A percentile compares a stretch with the other conserved stretches of the same genome.
These are phyloP conservation scores for Leccinum fuscescens DNA, from an alignment of 1,284 basidiomycete species.

Conservation along the genomic window DNA sequence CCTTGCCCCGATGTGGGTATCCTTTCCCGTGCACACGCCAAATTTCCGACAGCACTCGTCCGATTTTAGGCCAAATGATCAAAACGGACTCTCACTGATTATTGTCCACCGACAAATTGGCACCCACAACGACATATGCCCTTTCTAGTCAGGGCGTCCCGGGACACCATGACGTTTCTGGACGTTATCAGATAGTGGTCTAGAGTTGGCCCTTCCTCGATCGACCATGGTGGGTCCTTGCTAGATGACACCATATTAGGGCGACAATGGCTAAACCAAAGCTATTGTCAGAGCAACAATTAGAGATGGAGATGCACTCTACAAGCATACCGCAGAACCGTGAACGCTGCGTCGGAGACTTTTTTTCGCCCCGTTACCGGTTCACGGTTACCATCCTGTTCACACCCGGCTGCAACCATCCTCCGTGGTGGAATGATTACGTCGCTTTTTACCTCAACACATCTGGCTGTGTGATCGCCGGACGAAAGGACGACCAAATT, in stretches of 20 bases:
- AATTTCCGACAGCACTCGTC: background rate
- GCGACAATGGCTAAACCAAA: slow-evolving; percentile 8
- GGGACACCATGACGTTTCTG: background rate
- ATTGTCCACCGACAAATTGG: background rate
- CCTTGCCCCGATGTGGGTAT: slow-evolving; percentile 3
- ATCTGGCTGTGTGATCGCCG: slow-evolving; percentile 2
- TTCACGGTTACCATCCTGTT: background rate
- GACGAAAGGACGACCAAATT: background rate
- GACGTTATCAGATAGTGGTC: slow-evolving; percentile 6
- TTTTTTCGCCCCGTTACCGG: background rate
- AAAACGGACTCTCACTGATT: slow-evolving; percentile 1
- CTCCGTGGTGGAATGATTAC: background rate
- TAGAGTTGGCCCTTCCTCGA: background rate
- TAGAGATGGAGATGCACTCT: background rate
- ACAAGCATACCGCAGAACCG: background rate
- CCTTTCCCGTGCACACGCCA: slow-evolving; percentile 3
- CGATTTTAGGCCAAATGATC: slow-evolving; percentile 5
- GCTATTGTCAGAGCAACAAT: background rate
- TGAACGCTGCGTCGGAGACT: background rate
- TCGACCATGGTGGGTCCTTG: slow-evolving; percentile 6
- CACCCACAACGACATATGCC: slow-evolving; percentile 1
- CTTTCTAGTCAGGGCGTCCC: background rate
- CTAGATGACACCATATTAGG: slow-evolving; percentile 1
- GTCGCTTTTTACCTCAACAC: background rate
- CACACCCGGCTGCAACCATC: background rate